Percentiles rank a stretch among this genome's conserved stretches.
phyloP scores from a whole-genome alignment of 2,329 filamentous ascomycete species.

The Pseudocercospora vitis region DNA sequence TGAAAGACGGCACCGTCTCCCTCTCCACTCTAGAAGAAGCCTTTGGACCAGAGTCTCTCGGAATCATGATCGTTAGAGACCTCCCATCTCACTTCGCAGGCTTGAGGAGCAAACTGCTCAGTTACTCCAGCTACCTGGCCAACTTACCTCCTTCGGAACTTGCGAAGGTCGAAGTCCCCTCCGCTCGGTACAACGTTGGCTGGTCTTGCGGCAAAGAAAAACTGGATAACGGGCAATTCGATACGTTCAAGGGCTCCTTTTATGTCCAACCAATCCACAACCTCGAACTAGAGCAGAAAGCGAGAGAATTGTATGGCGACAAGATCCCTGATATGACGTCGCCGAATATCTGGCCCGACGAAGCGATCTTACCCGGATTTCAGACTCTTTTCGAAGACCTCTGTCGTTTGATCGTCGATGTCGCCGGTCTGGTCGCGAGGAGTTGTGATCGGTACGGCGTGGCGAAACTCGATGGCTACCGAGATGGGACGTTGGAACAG shows the following conservation, averaged over 20 bases:
- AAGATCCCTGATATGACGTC: conserved; percentile 86
- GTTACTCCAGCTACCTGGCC: conserved; percentile 85
- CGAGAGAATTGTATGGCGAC: conserved; percentile 51
- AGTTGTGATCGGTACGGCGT: conserved; percentile 85
- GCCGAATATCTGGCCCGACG: conserved; percentile 82
- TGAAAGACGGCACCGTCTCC: conserved; percentile 55
- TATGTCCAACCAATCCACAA: conserved; percentile 70
- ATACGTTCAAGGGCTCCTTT: conserved; percentile 79
- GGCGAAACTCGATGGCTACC: conserved; percentile 75
- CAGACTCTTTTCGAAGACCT: conserved; percentile 69
- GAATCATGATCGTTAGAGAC: conserved; percentile 90
- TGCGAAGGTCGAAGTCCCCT: conserved; percentile 51
- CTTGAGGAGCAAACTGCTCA: conserved; percentile 73
- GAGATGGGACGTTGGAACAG: conserved; percentile 74
- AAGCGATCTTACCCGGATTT: conserved; percentile 72
- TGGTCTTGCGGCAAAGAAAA: conserved; percentile 84
- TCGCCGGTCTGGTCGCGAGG: conserved; percentile 81
- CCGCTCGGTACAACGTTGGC: conserved; percentile 62
- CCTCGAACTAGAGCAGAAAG: conserved; percentile 59
- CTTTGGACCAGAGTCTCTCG: conserved; percentile 86
- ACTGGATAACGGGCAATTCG: conserved; percentile 72
- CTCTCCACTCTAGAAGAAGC: conserved; percentile 71
- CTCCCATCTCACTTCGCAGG: conserved; percentile 69
- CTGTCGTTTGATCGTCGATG: conserved; percentile 83
- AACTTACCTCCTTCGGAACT: conserved; percentile 72